Percentiles rank a stretch among this genome's conserved stretches.
These are phyloP conservation scores for Termitomyces sp. DNA, from an alignment of 768 basidiomycete species.

Conservation along the genomic window DNA sequence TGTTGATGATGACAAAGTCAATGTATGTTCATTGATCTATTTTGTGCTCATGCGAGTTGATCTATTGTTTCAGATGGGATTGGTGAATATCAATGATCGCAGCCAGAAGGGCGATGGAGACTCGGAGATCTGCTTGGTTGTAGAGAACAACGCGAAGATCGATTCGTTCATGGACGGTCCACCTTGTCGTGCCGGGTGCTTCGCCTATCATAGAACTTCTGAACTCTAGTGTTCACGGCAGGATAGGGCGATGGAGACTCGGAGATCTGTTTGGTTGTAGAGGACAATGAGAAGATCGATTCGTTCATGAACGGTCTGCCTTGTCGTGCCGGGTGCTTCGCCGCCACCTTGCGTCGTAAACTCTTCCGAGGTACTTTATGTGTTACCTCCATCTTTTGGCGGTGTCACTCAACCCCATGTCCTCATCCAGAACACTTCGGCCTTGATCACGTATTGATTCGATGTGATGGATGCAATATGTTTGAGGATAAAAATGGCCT, in stretches of 20 bases:
- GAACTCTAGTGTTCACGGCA: conserved; percentile 1
- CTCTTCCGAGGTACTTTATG: conserved; percentile 62
- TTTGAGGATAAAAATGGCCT: no score
- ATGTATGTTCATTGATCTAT: conserved; percentile 44
- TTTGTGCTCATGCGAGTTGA: background rate
- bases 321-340: conserved; percentile 74
- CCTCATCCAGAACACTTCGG: conserved; percentile 70
- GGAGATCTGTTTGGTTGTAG: conserved; percentile 89
- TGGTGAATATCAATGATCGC: conserved; percentile 89
- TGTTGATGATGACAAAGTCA: conserved; percentile 86
- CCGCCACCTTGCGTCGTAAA: conserved; percentile 75
- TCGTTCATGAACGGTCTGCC: conserved; percentile 74
- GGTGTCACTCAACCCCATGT: background rate
- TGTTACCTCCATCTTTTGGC: background rate
- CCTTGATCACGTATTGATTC: conserved; percentile 67
- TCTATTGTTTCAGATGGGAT: conserved; percentile 61
- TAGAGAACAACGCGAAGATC: conserved; percentile 83
- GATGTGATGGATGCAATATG: background rate
- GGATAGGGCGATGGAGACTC: conserved; percentile 85
- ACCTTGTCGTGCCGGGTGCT: conserved; percentile 65
- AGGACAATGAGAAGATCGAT: conserved; percentile 76
- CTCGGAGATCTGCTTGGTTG: conserved; percentile 89
- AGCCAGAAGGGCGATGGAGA: conserved; percentile 84
- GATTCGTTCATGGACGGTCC: conserved; percentile 73
- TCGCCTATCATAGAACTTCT: background rate